phyloP scores from a whole-genome alignment of 495 filamentous ascomycete genomes.

The Neurospora sp. region DNA sequence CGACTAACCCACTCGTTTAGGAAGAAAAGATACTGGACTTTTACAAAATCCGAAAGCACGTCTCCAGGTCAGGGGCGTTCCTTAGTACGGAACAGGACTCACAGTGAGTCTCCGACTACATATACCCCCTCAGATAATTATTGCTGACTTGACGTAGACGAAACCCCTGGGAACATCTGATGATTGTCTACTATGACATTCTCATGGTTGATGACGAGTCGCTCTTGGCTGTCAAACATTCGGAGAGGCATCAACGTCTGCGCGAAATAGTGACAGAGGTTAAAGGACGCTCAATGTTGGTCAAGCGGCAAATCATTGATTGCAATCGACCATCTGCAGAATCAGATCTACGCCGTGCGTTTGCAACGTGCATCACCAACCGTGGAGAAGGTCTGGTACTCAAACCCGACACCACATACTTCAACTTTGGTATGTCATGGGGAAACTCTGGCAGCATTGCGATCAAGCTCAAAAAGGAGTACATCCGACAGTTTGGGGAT shows the following conservation, averaged over 20 bases:
- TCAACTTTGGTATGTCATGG: conserved; percentile 38
- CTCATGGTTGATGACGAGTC: conserved; percentile 61
- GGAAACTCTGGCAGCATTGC: conserved; percentile 38
- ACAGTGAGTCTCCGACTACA: conserved; percentile 34
- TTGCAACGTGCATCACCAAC: conserved; percentile 53
- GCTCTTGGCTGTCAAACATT: conserved; percentile 49
- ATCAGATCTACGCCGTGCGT: conserved; percentile 45
- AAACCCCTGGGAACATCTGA: conserved; percentile 63
- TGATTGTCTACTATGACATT: conserved; percentile 76
- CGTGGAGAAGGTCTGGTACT: conserved; percentile 69
- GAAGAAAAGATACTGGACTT: conserved; percentile 53
- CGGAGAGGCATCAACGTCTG: conserved; percentile 49
- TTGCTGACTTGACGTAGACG: conserved; percentile 27
- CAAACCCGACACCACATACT: conserved; percentile 76
- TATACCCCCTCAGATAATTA: not conserved
- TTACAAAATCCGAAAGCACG: conserved; percentile 70
- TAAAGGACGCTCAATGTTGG: conserved; percentile 49
- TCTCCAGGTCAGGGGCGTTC: conserved; percentile 61
- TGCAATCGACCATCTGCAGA: conserved; percentile 40
- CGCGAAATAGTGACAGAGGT: conserved; percentile 45
- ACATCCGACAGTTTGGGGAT: conserved; percentile 70
- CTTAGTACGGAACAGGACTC: conserved; percentile 62
- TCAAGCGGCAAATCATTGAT: conserved; percentile 51
- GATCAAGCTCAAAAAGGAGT: conserved; percentile 88
- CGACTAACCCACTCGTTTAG: conserved; percentile 9